Percentiles rank a stretch among this genome's conserved stretches.
phyloP scores from a whole-genome alignment of 148 eudicot species.

The Chenopodium berlandieri region DNA sequence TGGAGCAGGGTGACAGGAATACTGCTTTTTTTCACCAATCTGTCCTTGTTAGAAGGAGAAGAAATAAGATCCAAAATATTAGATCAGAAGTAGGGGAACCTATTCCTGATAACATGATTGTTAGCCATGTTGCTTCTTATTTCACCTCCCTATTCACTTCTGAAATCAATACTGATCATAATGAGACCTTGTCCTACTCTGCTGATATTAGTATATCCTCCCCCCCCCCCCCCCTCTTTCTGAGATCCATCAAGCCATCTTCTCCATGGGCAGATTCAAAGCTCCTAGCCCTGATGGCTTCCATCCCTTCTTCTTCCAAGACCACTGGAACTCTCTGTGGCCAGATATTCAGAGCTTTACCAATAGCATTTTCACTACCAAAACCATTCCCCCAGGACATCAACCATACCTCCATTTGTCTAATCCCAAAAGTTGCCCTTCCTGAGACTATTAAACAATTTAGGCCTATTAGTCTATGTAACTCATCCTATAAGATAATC shows the following conservation, averaged over 20 bases:
- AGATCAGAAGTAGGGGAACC: background rate
- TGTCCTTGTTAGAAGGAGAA: background rate
- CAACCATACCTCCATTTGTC: no score
- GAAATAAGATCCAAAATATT: background rate
- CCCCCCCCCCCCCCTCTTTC: background rate
- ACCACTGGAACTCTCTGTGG: background rate
- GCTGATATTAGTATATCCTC: background rate
- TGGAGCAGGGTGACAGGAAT: background rate
- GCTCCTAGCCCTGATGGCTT: background rate
- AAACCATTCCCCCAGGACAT: no score
- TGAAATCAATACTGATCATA: no score
- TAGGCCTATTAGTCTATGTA: no score
- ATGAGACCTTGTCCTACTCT: background rate
- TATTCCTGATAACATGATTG: background rate
- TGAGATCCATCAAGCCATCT: background rate
- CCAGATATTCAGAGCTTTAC: no score
- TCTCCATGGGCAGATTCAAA: background rate
- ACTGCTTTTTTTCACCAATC: background rate
- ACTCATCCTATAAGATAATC: no score
- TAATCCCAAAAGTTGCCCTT: no score
- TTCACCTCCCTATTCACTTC: background rate
- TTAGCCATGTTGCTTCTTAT: background rate
- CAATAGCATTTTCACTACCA: no score
- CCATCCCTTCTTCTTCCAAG: background rate
- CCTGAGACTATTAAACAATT: no score